Evolutionary conservation across 331 rosid genomes (phyloP).

Genomic region (Pyracantha coccinea): DNA sequence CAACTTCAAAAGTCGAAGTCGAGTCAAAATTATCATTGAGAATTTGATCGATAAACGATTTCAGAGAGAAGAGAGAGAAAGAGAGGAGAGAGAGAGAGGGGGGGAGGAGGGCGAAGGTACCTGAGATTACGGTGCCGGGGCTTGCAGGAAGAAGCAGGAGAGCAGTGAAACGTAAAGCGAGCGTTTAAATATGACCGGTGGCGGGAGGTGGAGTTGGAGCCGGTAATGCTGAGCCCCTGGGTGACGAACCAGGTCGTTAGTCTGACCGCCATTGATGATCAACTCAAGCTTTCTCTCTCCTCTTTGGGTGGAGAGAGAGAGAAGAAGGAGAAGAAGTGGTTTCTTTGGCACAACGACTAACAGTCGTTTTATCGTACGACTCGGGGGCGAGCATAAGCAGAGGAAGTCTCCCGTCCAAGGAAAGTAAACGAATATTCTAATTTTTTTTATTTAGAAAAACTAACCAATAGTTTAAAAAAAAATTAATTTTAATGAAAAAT

Average conservation of each 20-base stretch:
- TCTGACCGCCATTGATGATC: constrained; percentile 49
- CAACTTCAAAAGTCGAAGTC: constrained; percentile 33
- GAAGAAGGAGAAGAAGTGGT: neutral
- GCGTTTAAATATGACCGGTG: constrained; percentile 5
- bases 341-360: constrained; percentile 10
- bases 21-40: neutral
- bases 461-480: too few species aligned
- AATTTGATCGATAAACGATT: neutral
- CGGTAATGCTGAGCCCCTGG: constrained; percentile 30
- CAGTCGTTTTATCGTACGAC: neutral
- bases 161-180: constrained; percentile 25
- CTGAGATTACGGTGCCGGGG: constrained; percentile 55
- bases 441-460: too few species aligned
- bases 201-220: constrained; percentile 18
- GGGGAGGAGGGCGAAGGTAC: constrained; percentile 11
- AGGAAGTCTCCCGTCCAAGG: neutral
- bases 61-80: neutral
- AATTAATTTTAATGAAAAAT: too few species aligned
- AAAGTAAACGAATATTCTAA: neutral
- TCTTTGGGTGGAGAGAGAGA: neutral
- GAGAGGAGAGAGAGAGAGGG: neutral
- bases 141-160: constrained; percentile 42
- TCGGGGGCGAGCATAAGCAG: neutral
- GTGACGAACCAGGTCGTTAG: constrained; percentile 52
- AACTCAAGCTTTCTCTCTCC: neutral